phyloP scores from a whole-genome alignment of 768 basidiomycete species.

The Suillus subalutaceus region DNA sequence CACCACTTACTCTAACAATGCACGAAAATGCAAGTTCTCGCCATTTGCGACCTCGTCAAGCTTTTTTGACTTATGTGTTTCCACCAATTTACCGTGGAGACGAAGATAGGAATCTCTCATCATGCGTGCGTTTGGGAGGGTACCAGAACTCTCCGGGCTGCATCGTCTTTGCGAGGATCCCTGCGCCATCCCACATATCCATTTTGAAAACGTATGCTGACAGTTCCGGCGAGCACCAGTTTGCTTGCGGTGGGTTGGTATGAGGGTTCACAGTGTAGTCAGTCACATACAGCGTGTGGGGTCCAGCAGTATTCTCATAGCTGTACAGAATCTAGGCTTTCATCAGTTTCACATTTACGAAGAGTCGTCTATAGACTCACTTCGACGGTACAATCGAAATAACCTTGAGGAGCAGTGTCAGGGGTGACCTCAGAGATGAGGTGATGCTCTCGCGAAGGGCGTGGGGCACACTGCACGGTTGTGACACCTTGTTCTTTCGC shows the following conservation, averaged over 20 bases:
- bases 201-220: slow-evolving; percentile 51
- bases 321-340: slow-evolving; percentile 50
- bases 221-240: slow-evolving; percentile 53
- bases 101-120: slow-evolving; percentile 39
- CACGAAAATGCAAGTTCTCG: slow-evolving; percentile 41
- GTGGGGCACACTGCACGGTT: slow-evolving; percentile 15
- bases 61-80: slow-evolving; percentile 44
- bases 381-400: slow-evolving; percentile 67
- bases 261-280: slow-evolving; percentile 58
- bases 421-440: slow-evolving; percentile 56
- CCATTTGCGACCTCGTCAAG: slow-evolving; percentile 45
- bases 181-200: slow-evolving; percentile 61
- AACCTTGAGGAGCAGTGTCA: slow-evolving; percentile 46
- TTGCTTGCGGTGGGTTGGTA: slow-evolving; percentile 35
- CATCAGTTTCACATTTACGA: background rate
- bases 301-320: slow-evolving; percentile 38
- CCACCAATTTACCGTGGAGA: slow-evolving; percentile 56
- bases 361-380: slow-evolving; percentile 35
- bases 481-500: slow-evolving; percentile 23
- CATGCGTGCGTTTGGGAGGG: slow-evolving; percentile 56
- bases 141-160: slow-evolving; percentile 51
- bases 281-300: slow-evolving; percentile 60
- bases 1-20: slow-evolving; percentile 52
- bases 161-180: slow-evolving; percentile 44
- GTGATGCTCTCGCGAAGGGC: slow-evolving; percentile 40